Conservation (phyloP, 108 stramenopile genomes). For the Fragilaria crotonensis region DNA sequence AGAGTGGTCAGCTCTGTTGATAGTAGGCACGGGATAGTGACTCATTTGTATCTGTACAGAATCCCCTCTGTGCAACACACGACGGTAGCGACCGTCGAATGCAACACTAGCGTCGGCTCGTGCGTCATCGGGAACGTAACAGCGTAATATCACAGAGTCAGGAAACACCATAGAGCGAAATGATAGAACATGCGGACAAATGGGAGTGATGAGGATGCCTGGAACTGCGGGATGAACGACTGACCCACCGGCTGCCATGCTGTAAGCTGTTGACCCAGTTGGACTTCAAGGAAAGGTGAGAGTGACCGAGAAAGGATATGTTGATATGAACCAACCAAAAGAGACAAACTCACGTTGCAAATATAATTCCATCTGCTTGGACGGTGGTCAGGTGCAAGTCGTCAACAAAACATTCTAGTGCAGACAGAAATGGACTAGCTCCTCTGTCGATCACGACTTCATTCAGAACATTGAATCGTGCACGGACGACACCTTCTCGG, state of each 20-base stretch:
- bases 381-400: conserved; percentile 90
- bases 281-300: conserved; percentile 31
- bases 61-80: conserved; percentile 83
- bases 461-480: conserved; percentile 86
- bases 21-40: conserved; percentile 85
- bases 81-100: conserved; percentile 92
- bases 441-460: conserved; percentile 95
- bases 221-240: conserved; percentile 97
- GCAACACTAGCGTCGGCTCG: conserved; percentile 82
- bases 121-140: conserved; percentile 82
- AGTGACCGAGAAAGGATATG: too few species aligned
- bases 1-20: conserved; percentile 80
- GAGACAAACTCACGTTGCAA: too few species aligned
- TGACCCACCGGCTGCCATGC: conserved; percentile 92
- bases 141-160: conserved; percentile 81
- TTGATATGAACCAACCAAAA: conserved; percentile 1
- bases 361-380: conserved; percentile 95
- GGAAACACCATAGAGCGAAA: conserved; percentile 96
- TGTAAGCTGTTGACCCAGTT: conserved; percentile 95
- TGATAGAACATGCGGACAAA: conserved; percentile 93
- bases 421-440: conserved; percentile 81
- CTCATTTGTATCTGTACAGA: conserved; percentile 84
- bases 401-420: conserved; percentile 89
- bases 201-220: conserved; percentile 91
- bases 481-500: conserved; percentile 49